phyloP scores from a whole-genome alignment of 2,329 filamentous ascomycete genomes.

The Hypoxylon sp. region DNA sequence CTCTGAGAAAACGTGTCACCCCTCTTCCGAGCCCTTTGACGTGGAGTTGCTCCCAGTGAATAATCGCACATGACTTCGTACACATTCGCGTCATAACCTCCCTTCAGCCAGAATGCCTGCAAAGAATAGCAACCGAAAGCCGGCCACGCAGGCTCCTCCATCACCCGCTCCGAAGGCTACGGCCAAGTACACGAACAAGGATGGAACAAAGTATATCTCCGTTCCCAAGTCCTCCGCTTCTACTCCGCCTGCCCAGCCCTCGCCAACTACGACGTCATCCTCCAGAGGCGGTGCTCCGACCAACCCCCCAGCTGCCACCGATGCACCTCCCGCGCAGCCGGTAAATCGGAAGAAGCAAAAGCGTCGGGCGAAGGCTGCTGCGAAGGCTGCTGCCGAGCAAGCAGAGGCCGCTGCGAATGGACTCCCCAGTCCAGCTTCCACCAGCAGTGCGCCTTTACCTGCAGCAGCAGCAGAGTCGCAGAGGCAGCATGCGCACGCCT shows the following conservation, averaged over 20 bases:
- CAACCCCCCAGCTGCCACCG: conserved; percentile 45
- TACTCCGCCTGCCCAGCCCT: conserved; percentile 66
- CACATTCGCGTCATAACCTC: conserved; percentile 24
- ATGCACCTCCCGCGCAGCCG: conserved; percentile 56
- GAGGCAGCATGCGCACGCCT: conserved; percentile 35
- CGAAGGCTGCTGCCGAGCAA: conserved; percentile 70
- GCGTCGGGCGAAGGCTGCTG: conserved; percentile 86
- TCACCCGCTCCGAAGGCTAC: conserved; percentile 66
- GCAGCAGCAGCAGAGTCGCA: conserved; percentile 32
- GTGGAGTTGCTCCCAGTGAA: conserved; percentile 37
- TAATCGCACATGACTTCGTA: conserved; percentile 43
- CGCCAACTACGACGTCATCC: conserved; percentile 60
- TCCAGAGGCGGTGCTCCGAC: conserved; percentile 53
- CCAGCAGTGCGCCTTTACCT: conserved; percentile 45
- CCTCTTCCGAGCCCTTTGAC: conserved; percentile 32
- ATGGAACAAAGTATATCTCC: conserved; percentile 77
- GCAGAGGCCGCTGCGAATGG: conserved; percentile 59
- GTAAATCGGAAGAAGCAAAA: conserved; percentile 97
- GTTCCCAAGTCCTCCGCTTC: conserved; percentile 67
- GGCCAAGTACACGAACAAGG: conserved; percentile 75
- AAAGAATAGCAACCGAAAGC: conserved; percentile 66
- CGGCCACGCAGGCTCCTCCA: conserved; percentile 62
- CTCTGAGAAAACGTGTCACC: conserved; percentile 19
- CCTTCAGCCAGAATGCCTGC: conserved; percentile 59
- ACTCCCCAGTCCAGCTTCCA: conserved; percentile 55